A percentile compares a stretch with the other conserved stretches of the same genome.
phyloP scores from a whole-genome alignment of 108 stramenopile species.

The Nitzschia sp. region DNA sequence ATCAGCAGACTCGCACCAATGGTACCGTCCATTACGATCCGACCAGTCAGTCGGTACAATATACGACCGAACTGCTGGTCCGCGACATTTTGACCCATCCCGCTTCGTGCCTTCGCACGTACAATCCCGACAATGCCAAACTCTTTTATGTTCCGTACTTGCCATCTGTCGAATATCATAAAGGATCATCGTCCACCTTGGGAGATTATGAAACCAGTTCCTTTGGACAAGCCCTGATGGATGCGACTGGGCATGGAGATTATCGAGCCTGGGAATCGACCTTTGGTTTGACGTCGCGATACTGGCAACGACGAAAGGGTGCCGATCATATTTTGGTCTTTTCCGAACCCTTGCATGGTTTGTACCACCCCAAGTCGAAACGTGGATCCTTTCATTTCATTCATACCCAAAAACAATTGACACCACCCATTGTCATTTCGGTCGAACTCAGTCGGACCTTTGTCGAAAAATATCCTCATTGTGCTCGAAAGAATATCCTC shows the following conservation, averaged over 20 bases:
- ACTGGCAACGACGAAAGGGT: slow-evolving; percentile 43
- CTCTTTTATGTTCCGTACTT: slow-evolving; percentile 47
- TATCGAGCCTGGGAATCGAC: slow-evolving; percentile 26
- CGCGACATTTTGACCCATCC: slow-evolving; percentile 45
- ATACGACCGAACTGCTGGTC: slow-evolving; percentile 38
- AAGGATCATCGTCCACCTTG: slow-evolving; percentile 14
- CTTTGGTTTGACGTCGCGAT: slow-evolving; percentile 42
- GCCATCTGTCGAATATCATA: slow-evolving; percentile 34
- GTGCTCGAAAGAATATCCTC: slow-evolving; percentile 39
- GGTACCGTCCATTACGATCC: slow-evolving; percentile 32
- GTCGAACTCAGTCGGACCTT: slow-evolving; percentile 40
- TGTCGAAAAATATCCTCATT: slow-evolving; percentile 38
- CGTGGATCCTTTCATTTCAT: slow-evolving; percentile 43
- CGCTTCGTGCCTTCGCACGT: slow-evolving; percentile 34
- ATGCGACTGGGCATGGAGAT: slow-evolving; percentile 12
- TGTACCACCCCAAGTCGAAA: slow-evolving; percentile 23
- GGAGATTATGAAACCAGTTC: slow-evolving; percentile 6
- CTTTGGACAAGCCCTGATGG: slow-evolving; percentile 33
- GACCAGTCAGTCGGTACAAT: slow-evolving; percentile 25
- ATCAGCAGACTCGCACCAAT: background rate
- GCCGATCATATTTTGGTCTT: slow-evolving; percentile 43
- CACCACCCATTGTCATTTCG: slow-evolving; percentile 40
- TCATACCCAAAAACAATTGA: slow-evolving; percentile 34
- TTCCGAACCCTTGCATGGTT: slow-evolving; percentile 40
- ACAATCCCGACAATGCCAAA: slow-evolving; percentile 39